Evolutionary conservation across 2,329 filamentous ascomycete species (phyloP).

Genomic region (Cylindrodendrum hubeiense): DNA sequence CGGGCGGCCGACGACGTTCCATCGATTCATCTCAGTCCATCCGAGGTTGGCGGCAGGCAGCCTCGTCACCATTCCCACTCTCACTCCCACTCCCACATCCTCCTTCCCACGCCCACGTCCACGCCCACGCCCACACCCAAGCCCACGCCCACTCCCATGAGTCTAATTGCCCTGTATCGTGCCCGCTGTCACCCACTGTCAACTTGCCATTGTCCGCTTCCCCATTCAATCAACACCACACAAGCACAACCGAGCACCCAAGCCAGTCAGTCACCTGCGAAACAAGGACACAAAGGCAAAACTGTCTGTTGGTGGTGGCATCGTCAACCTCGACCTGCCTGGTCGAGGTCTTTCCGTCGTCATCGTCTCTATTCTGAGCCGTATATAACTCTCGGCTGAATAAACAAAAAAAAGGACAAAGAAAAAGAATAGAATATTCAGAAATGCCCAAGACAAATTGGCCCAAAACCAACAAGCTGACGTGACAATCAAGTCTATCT

Average conservation of each 20-base stretch:
- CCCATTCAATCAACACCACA: conserved; percentile 1
- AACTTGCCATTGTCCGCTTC: conserved; percentile 1
- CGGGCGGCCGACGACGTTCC: conserved; percentile 22
- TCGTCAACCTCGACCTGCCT: conserved; percentile 41
- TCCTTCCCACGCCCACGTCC: background rate
- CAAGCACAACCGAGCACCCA: conserved; percentile 8
- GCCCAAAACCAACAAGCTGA: conserved; percentile 25
- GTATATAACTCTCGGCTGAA: conserved; percentile 23
- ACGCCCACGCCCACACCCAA: background rate
- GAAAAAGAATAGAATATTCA: conserved; percentile 25
- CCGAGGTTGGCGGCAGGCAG: conserved; percentile 11
- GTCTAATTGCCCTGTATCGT: background rate
- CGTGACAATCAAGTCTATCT: conserved; percentile 40
- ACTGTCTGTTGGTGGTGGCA: conserved; percentile 38
- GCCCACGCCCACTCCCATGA: background rate
- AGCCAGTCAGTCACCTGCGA: conserved; percentile 12
- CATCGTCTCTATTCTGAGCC: conserved; percentile 42
- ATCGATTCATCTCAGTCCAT: conserved; percentile 8
- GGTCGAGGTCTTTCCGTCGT: conserved; percentile 41
- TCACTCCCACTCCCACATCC: background rate
- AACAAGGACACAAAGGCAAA: conserved; percentile 28
- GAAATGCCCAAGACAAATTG: conserved; percentile 26
- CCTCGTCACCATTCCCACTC: background rate
- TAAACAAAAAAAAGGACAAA: conserved; percentile 22
- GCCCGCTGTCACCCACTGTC: background rate